Percentiles rank a stretch among this genome's conserved stretches.
Conservation (phyloP, 2,329 filamentous ascomycete species). For the Fusarium stilboides region DNA sequence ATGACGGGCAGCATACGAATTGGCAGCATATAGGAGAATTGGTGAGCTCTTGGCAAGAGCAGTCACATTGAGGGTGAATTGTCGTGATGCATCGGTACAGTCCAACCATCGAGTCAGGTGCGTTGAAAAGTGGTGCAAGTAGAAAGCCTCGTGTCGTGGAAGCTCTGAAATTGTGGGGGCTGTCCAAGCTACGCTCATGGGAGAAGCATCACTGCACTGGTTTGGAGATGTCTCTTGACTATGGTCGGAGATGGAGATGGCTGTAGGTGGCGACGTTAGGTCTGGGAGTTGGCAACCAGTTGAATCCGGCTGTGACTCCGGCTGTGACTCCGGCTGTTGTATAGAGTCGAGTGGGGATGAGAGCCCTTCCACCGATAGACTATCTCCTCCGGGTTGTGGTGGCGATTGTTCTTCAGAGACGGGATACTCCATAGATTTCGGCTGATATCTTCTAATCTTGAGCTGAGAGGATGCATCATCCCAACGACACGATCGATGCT, state of each 20-base stretch:
- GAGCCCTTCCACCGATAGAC: not conserved
- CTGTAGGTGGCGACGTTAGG: constrained; percentile 4
- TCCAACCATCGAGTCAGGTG: constrained; percentile 38
- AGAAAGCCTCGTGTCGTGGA: constrained; percentile 25
- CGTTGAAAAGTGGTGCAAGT: constrained; percentile 28
- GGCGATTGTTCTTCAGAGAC: not conserved
- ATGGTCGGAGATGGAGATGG: not conserved
- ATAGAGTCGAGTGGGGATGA: not conserved
- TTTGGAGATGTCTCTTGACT: constrained; percentile 6
- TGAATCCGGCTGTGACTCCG: not conserved
- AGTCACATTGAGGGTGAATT: constrained; percentile 32
- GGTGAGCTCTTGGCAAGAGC: constrained; percentile 13
- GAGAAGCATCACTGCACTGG: constrained; percentile 1
- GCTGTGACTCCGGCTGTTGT: not conserved
- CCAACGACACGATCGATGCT: constrained; percentile 2
- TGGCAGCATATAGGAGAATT: constrained; percentile 9
- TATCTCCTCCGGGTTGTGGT: not conserved
- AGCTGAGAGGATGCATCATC: not conserved
- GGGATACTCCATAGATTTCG: not conserved
- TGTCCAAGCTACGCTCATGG: not conserved
- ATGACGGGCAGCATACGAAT: constrained; percentile 17
- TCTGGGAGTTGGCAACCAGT: not conserved
- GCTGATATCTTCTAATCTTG: constrained; percentile 4
- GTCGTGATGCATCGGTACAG: constrained; percentile 39
- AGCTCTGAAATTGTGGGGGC: not conserved